Evolutionary conservation across 371 early-diverging fungal genomes (phyloP), one percentile per base, ranked within the genome.

Genomic region (Circinella umbellata): DNA sequence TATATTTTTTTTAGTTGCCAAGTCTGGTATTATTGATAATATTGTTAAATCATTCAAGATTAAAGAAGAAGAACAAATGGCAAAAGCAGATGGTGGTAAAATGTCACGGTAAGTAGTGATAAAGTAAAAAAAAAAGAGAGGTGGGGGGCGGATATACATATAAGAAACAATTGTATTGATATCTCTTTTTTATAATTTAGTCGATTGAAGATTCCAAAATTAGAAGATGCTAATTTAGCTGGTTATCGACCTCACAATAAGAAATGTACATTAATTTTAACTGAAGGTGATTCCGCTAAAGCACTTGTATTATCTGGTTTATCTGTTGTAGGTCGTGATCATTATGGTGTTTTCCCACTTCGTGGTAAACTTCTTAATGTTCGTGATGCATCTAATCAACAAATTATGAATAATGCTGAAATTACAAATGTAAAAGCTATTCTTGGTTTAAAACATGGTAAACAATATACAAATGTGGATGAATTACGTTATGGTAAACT

Each of bases 241-340:
- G 99, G 99, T 36, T 90, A 94, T 0, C 77, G 81, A 38, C 78
- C 78, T 3, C 77, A 91, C 20, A 92, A 93, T 39, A 74, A 86
- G 46, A 70, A 97, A 8, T 99, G 99, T 81, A 99, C 99, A 0
- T 82, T 99, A 66, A 99, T 99, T 68, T 83, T 99, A 55, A 99
- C 99, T 0, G 99, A 99, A 86, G 99, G 99, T 83, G 99, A 99
- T 74, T 99, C 99, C 15, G 99, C 99, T 75, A 99, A 99, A 79
- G 80, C 98, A 0, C 82, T 99, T 36, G 99, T 98, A 4, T 90
- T 99, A 51, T 80, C 93, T 47, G 99, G 99, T 27, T 81, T 99
- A 20, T 87, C 92, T 14, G 95, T 98, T 4, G 94, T 99, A 20
- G 99, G 99, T 11, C 87, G 99, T 48, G 99, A 99, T 76, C 75